Evolutionary conservation across 2,329 filamentous ascomycete genomes (phyloP).

Genomic region (Hypomyces rosellus): DNA sequence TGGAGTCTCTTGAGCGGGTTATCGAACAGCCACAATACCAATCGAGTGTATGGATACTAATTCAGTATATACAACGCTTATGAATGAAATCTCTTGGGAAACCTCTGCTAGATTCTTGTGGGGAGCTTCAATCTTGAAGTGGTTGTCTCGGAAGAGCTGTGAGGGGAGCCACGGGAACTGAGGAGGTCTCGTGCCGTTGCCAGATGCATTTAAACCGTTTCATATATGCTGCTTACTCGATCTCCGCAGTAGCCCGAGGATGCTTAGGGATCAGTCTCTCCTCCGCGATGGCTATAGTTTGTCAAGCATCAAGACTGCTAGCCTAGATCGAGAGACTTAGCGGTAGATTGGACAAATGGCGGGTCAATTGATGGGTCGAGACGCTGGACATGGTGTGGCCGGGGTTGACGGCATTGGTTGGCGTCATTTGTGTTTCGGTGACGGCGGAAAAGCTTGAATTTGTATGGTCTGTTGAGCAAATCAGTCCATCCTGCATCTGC

Average conservation of each 20-base stretch:
- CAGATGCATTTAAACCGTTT: no score
- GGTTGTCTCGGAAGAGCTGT: no score
- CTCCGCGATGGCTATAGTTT: no score
- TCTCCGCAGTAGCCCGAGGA: background rate
- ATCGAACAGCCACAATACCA: no score
- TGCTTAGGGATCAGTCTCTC: background rate
- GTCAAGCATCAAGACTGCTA: background rate
- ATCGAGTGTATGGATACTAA: no score
- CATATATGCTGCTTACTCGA: background rate
- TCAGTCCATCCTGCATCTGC: background rate
- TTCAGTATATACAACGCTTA: no score
- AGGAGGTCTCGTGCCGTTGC: no score
- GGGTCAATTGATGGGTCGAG: slow-evolving; percentile 4
- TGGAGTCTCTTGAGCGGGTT: no score
- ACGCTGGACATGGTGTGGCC: slow-evolving; percentile 7
- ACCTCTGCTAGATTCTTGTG: no score
- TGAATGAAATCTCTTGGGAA: no score
- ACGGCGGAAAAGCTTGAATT: slow-evolving; percentile 10
- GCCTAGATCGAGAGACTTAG: slow-evolving; percentile 9
- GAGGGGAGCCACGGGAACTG: no score
- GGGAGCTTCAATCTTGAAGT: no score
- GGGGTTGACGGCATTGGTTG: slow-evolving; percentile 8
- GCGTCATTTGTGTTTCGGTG: slow-evolving; percentile 5
- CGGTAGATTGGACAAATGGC: background rate
- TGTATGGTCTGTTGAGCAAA: background rate